These are phyloP conservation scores for Nitzschia sp. DNA, from an alignment of 108 stramenopile genomes.

Conservation along the genomic window DNA sequence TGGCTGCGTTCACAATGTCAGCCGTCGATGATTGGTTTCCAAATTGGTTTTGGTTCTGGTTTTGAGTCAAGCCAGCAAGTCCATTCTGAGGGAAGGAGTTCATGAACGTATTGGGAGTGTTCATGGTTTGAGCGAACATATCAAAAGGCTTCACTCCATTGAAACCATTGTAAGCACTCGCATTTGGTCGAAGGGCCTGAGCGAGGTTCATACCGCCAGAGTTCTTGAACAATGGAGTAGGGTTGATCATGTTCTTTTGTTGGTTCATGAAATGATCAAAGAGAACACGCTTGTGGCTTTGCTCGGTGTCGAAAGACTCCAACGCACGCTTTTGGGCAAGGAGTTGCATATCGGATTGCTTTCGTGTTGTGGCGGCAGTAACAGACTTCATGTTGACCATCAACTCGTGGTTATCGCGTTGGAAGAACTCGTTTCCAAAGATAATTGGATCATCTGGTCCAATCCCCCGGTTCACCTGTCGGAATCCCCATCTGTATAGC, in stretches of 20 bases:
- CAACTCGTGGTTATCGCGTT: slow-evolving; percentile 56
- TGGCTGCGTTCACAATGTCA: slow-evolving; percentile 57
- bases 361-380: slow-evolving; percentile 54
- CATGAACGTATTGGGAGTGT: slow-evolving; percentile 9
- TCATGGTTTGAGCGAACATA: slow-evolving; percentile 14
- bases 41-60: slow-evolving; percentile 7
- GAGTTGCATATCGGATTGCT: slow-evolving; percentile 29
- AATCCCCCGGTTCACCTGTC: slow-evolving; percentile 66
- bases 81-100: background rate
- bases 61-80: background rate
- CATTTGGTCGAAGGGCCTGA: slow-evolving; percentile 6
- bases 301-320: slow-evolving; percentile 8
- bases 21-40: slow-evolving; percentile 28
- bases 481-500: slow-evolving; percentile 80
- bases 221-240: slow-evolving; percentile 10
- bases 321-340: slow-evolving; percentile 30
- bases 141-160: slow-evolving; percentile 1
- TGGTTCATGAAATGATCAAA: slow-evolving; percentile 28
- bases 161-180: background rate
- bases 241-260: slow-evolving; percentile 12
- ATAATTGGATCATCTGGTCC: slow-evolving; percentile 66
- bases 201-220: slow-evolving; percentile 18
- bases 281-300: slow-evolving; percentile 22
- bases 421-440: slow-evolving; percentile 70
- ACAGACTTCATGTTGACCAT: slow-evolving; percentile 58